Base-by-base conservation (phyloP, 1,284 basidiomycete species). In the Pyrrhoderma lamaoense region DNA sequence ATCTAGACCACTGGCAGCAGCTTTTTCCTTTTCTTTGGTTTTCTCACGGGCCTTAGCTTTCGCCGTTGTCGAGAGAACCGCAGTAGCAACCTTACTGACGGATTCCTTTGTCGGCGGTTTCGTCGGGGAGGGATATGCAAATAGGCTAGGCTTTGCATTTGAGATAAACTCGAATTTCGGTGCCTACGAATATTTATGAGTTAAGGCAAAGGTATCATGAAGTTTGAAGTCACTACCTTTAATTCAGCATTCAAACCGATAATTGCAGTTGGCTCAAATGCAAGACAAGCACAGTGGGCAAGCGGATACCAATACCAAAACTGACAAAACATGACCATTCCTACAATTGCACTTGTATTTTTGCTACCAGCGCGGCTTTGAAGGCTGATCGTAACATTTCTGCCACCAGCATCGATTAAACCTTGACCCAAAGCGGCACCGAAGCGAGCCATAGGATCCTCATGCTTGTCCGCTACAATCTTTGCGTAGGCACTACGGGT, bases 241-340 rank as follows among this genome's bases (percentile, higher is more conserved):
- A 96, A 71, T 57, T 93, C 80, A 55, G 77, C 82, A 61, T 93
- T 86, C 51, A 97, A 69, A 21, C 90, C 93, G 61, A 98, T 93
- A 55, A 97, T 85, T 9, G 88, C 91, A 11, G 94, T 97, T 2
- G 94, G 93, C 56, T 90, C 86, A 67, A 98, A 96, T 1, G 93
- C 85, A 57, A 98, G 72, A 60, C 85, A 89, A 14, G 90, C 85
- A 60, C 89, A 93, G 63, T 96, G 93, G n/a, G 93, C 92, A 23
- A 97, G 73, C 34, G 94, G 94, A 69, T 93, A 98, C 94, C 94
- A 98, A 66, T 97, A 97, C 94, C 94, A 98, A 70, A 97, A 97
- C 66, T 98, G 94, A 62, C 88, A 91, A 72, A 98, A 98, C 62
- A 98, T 69, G 14, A 87, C 83, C 89, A 97, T 93, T 23, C 94